phyloP scores from a whole-genome alignment of 495 filamentous ascomycete species.

The Neurospora terricola region DNA sequence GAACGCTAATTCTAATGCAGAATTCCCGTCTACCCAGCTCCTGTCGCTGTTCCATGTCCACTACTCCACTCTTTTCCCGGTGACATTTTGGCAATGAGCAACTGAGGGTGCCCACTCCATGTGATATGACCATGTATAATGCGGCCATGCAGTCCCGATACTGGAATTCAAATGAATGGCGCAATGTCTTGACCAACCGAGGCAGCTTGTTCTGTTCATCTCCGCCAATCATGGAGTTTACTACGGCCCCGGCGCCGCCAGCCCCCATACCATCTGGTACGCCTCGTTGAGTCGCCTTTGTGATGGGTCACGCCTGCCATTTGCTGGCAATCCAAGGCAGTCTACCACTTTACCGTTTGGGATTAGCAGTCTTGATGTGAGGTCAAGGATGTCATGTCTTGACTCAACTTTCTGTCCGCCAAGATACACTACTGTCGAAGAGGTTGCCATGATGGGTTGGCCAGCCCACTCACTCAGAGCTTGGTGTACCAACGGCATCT shows the following conservation, averaged over 20 bases:
- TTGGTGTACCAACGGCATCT: not conserved
- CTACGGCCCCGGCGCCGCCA: not conserved
- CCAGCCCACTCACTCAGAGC: not conserved
- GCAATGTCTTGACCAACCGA: not conserved
- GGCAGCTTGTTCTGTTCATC: not conserved
- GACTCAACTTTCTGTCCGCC: not conserved
- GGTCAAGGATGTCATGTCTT: not conserved
- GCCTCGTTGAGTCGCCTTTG: not conserved
- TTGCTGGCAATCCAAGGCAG: not conserved
- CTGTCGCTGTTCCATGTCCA: not conserved
- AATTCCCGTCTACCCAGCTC: not conserved
- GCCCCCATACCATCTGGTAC: not conserved
- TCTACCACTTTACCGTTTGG: not conserved
- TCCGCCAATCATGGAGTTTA: not conserved
- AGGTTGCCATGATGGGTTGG: not conserved
- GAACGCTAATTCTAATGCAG: not conserved
- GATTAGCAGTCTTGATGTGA: not conserved
- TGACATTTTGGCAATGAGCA: not conserved
- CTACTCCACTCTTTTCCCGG: not conserved
- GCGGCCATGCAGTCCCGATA: not conserved
- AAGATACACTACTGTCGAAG: not conserved
- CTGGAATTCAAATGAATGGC: not conserved
- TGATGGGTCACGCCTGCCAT: not conserved
- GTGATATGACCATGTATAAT: not conserved
- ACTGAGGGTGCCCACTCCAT: not conserved